Percentiles rank a stretch among this genome's conserved stretches.
Conservation (phyloP, 495 filamentous ascomycete species). For the Aspergillus egyptiacus region DNA sequence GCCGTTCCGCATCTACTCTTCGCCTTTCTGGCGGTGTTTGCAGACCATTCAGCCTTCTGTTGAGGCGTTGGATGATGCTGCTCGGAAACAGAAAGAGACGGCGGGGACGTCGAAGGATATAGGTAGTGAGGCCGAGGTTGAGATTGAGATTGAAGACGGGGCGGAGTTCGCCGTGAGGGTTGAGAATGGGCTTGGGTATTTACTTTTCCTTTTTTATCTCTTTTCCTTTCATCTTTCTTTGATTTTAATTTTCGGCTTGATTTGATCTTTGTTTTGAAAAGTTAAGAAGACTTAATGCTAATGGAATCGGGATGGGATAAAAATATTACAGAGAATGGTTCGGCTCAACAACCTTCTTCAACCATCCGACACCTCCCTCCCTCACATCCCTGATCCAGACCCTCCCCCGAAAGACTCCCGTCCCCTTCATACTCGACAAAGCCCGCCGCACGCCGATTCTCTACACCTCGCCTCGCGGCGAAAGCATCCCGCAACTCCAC, state of each 20-base stretch:
- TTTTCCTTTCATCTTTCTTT: neutral
- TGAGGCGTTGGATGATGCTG: conserved; percentile 39
- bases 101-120: neutral
- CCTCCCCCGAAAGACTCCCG: conserved; percentile 44
- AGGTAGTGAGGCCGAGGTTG: neutral
- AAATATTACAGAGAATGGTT: conserved; percentile 70
- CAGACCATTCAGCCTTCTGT: conserved; percentile 75
- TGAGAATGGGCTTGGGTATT: conserved; percentile 68
- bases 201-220: neutral
- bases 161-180: no score
- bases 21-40: conserved; percentile 87
- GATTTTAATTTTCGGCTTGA: no score
- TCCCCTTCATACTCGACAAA: conserved; percentile 39
- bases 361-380: conserved; percentile 72
- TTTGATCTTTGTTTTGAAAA: no score
- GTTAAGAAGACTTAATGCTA: no score
- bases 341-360: conserved; percentile 60
- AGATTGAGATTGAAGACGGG: conserved; percentile 51
- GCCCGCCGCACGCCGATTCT: conserved; percentile 51
- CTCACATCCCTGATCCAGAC: conserved; percentile 47
- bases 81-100: neutral
- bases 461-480: conserved; percentile 63
- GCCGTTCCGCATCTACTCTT: conserved; percentile 63
- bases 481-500: conserved; percentile 72
- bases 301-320: no score